Evolutionary conservation across 768 basidiomycete species (phyloP).

Genomic region (button mushroom (Agaricus bisporus)): DNA sequence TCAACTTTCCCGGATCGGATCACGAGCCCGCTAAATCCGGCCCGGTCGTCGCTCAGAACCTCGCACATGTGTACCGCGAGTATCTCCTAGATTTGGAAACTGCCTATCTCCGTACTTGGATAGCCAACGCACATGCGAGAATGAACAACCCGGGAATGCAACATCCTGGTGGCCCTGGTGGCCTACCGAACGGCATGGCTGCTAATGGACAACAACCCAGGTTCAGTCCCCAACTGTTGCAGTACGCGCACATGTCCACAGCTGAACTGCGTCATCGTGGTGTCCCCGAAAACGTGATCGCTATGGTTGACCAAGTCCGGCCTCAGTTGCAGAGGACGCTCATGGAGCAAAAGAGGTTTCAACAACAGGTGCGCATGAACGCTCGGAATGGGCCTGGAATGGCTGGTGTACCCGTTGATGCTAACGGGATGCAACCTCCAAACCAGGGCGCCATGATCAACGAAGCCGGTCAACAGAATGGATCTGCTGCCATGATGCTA

Average conservation of each 20-base stretch:
- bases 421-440: constrained; percentile 9
- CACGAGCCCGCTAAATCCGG: constrained; percentile 57
- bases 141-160: background rate
- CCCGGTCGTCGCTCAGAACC: constrained; percentile 53
- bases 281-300: constrained; percentile 44
- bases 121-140: constrained; percentile 18
- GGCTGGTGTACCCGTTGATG: constrained; percentile 9
- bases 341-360: constrained; percentile 33
- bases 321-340: constrained; percentile 33
- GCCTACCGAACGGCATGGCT: background rate
- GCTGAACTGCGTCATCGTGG: constrained; percentile 48
- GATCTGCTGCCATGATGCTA: background rate
- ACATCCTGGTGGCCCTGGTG: background rate
- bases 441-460: constrained; percentile 9
- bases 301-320: constrained; percentile 53
- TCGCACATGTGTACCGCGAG: constrained; percentile 55
- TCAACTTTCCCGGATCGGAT: constrained; percentile 57
- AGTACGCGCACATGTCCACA: constrained; percentile 37
- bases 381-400: constrained; percentile 10
- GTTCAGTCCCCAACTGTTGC: constrained; percentile 17
- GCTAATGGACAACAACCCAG: background rate
- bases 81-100: constrained; percentile 53
- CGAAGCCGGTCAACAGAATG: constrained; percentile 1
- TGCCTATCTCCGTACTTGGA: constrained; percentile 40
- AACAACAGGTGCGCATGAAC: constrained; percentile 21